Evolutionary conservation across 441 rosid species (phyloP).

Genomic region (Euphorbia schlechtendalii): DNA sequence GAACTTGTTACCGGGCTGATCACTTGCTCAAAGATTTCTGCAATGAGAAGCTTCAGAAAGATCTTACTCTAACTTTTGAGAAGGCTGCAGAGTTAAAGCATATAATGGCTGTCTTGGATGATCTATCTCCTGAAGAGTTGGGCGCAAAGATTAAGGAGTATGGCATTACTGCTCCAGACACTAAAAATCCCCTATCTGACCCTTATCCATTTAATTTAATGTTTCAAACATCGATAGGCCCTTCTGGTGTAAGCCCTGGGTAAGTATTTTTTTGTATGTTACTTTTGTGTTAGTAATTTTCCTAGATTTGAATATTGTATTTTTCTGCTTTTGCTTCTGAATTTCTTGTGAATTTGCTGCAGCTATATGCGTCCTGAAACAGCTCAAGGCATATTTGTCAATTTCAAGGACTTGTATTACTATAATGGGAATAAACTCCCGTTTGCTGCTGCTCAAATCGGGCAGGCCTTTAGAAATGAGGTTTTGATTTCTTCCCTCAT

Average conservation of each 20-base stretch:
- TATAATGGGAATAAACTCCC: slow-evolving; percentile 69
- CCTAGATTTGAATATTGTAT: background rate
- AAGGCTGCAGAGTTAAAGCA: slow-evolving; percentile 58
- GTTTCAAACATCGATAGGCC: slow-evolving; percentile 77
- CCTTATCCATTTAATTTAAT: slow-evolving; percentile 67
- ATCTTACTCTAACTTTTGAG: slow-evolving; percentile 40
- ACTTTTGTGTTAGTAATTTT: background rate
- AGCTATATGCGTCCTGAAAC: slow-evolving; percentile 84
- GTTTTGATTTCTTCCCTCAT: slow-evolving; percentile 27
- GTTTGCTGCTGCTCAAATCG: slow-evolving; percentile 76
- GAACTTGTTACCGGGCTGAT: slow-evolving; percentile 67
- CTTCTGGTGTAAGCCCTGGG: slow-evolving; percentile 62
- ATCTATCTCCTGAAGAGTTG: slow-evolving; percentile 56
- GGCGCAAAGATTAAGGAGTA: slow-evolving; percentile 77
- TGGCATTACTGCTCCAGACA: slow-evolving; percentile 59
- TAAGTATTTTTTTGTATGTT: slow-evolving; percentile 20
- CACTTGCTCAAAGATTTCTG: slow-evolving; percentile 71
- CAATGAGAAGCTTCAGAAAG: slow-evolving; percentile 65
- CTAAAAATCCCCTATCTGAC: slow-evolving; percentile 53
- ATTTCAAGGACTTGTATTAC: slow-evolving; percentile 61
- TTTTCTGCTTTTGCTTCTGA: slow-evolving; percentile 5
- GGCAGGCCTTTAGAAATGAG: slow-evolving; percentile 78
- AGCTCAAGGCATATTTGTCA: slow-evolving; percentile 71
- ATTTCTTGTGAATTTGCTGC: slow-evolving; percentile 17
- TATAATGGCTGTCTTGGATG: slow-evolving; percentile 59